Base-by-base conservation (phyloP, 1,139 yeast genomes). In the Meyerozyma athensensis region DNA sequence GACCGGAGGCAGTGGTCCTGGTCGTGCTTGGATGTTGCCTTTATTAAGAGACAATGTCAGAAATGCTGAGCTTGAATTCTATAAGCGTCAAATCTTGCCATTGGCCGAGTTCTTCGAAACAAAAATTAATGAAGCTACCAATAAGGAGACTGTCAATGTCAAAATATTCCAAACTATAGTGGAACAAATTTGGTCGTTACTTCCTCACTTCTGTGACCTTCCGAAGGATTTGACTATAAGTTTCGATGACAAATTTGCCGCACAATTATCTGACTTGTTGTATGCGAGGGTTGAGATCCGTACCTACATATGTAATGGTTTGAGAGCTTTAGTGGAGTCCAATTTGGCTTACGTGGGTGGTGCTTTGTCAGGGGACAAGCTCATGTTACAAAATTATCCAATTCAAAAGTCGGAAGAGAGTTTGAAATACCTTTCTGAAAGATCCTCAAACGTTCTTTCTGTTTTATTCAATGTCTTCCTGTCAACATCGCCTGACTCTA, bases 21-120 rank as follows among this genome's bases (percentile, higher is more conserved):
- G 96, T 36, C 78, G 97, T 59, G 97, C 97, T 35, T 92, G 97
- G 97, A 56, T 92, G 50, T 72, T 92, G 45, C 98, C 98, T n/a
- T 59, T 94, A 26, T 74, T 92, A 44, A 82, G 97, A 62, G 97
- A 90, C 50, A 80, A 86, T 52, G 85, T 87, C 20, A 75, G 81
- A 49, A 75, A 78, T 53, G 83, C 97, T 1, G 72, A 74, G 40
- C 67, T 94, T 39, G 68, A 73, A 0, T 86, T 70, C 54, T 92
- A 77, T 61, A 72, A 75, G 43, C 58, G 61, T 18, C 70, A 79
- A 30, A 73, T 94, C 41, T 63, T 85, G 21, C 97, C 97, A 22
- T 61, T 81, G 34, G 77, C 77, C 34, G 77, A 75, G 26, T 66
- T 75, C 43, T 85, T 90, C 47, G 71, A 65, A 39, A 59, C 60